Percentiles rank a stretch among this genome's conserved stretches.
phyloP scores from a whole-genome alignment of 106 monocot species.

The Allium cepa region DNA sequence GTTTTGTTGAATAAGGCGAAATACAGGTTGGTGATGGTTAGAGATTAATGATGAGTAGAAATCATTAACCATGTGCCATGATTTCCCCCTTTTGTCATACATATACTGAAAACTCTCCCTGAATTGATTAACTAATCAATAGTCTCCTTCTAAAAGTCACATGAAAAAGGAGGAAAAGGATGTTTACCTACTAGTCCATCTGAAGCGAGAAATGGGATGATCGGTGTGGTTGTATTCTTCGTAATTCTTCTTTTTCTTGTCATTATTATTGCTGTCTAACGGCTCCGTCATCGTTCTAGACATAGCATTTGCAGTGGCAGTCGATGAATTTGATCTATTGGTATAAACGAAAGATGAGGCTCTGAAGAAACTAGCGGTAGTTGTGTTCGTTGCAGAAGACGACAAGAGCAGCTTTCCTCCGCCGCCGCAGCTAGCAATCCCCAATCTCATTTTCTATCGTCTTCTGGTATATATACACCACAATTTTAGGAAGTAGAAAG shows the following conservation, averaged over 20 bases:
- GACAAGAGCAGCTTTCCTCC: too few relatives aligned
- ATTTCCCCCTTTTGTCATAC: constrained; percentile 26
- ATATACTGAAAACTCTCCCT: constrained; percentile 81
- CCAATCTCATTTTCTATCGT: too few relatives aligned
- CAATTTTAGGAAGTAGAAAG: too few relatives aligned
- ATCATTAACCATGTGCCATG: constrained; percentile 54
- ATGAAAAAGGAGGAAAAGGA: neutral
- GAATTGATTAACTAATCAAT: neutral
- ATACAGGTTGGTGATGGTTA: neutral
- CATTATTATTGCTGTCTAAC: neutral
- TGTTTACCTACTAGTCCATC: constrained; percentile 64
- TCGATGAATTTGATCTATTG: too few relatives aligned
- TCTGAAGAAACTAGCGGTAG: too few relatives aligned
- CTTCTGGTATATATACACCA: too few relatives aligned
- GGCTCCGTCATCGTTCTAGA: constrained; percentile 11
- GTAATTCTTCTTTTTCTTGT: constrained; percentile 2
- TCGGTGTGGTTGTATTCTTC: constrained; percentile 66
- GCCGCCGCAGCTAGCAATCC: too few relatives aligned
- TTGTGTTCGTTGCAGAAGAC: too few relatives aligned
- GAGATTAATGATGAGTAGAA: constrained; percentile 66
- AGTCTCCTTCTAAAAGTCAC: neutral
- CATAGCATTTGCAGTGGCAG: too few relatives aligned
- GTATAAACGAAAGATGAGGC: too few relatives aligned
- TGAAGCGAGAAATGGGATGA: constrained; percentile 23
- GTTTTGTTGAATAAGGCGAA: neutral